These are phyloP conservation scores for Kwoniella shivajii DNA, from an alignment of 1,284 basidiomycete species.

Conservation along the genomic window DNA sequence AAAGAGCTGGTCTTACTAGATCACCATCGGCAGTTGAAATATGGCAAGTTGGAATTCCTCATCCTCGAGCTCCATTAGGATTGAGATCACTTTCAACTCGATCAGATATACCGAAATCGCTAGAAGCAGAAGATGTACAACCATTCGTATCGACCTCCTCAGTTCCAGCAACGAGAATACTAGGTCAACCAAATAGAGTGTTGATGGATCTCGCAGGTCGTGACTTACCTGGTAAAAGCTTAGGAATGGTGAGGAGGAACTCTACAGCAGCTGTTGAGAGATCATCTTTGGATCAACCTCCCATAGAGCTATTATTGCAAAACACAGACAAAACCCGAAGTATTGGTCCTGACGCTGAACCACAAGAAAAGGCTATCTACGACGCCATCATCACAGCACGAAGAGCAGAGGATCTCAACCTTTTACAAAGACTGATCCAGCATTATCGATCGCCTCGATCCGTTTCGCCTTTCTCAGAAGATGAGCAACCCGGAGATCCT, in stretches of 20 bases:
- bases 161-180: conserved; percentile 13
- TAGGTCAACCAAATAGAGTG: conserved; percentile 39
- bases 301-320: conserved; percentile 13
- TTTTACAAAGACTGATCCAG: conserved; percentile 16
- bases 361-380: conserved; percentile 8
- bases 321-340: not conserved
- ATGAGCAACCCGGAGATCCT: conserved; percentile 16
- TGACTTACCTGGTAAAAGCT: conserved; percentile 30
- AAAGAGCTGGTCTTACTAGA: conserved; percentile 14
- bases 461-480: conserved; percentile 10
- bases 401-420: not conserved
- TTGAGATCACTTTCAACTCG: conserved; percentile 36
- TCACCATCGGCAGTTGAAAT: conserved; percentile 26
- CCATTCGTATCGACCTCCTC: conserved; percentile 12
- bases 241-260: conserved; percentile 32
- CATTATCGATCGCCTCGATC: conserved; percentile 36
- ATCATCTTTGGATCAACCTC: conserved; percentile 14
- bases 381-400: conserved; percentile 8
- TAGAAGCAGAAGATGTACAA: conserved; percentile 9
- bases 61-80: conserved; percentile 15
- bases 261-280: conserved; percentile 33
- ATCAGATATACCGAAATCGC: conserved; percentile 1
- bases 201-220: conserved; percentile 49
- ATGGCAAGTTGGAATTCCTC: conserved; percentile 32
- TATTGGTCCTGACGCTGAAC: not conserved